Percentiles rank a stretch among this genome's conserved stretches.
phyloP scores from a whole-genome alignment of 1,284 basidiomycete genomes.

The Pterulicium gracile region DNA sequence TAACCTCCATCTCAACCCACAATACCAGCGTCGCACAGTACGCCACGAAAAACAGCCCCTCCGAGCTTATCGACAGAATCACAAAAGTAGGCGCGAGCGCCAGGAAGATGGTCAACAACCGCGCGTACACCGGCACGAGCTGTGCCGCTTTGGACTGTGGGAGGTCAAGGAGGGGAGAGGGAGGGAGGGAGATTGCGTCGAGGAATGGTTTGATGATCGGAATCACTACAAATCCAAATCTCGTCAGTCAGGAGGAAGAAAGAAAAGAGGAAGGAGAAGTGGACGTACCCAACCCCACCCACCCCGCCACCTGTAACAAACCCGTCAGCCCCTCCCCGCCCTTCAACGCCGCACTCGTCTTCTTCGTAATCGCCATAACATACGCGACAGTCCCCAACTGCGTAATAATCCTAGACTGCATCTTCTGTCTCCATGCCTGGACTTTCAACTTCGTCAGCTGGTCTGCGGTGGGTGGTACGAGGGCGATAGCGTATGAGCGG shows the following conservation, averaged over 20 bases:
- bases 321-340: not conserved
- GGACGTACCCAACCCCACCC: not conserved
- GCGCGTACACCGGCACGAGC: constrained; percentile 27
- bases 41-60: constrained; percentile 70
- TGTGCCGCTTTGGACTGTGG: constrained; percentile 21
- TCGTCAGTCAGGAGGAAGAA: not conserved
- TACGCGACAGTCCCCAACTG: not conserved
- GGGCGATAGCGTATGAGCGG: too few species aligned
- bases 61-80: constrained; percentile 74
- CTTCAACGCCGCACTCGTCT: not conserved
- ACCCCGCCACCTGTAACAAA: not conserved
- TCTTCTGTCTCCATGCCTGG: too few species aligned
- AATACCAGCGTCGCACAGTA: constrained; percentile 54
- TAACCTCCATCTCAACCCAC: constrained; percentile 64
- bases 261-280: not conserved
- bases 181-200: not conserved
- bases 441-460: too few species aligned
- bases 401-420: too few species aligned
- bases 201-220: not conserved
- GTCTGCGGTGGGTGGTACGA: too few species aligned
- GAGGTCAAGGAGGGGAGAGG: constrained; percentile 34
- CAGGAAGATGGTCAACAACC: constrained; percentile 52
- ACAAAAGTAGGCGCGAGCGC: constrained; percentile 73
- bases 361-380: not conserved
- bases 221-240: not conserved